Evolutionary conservation across 2,329 filamentous ascomycete species (phyloP).

Genomic region (Tothia fuscella): DNA sequence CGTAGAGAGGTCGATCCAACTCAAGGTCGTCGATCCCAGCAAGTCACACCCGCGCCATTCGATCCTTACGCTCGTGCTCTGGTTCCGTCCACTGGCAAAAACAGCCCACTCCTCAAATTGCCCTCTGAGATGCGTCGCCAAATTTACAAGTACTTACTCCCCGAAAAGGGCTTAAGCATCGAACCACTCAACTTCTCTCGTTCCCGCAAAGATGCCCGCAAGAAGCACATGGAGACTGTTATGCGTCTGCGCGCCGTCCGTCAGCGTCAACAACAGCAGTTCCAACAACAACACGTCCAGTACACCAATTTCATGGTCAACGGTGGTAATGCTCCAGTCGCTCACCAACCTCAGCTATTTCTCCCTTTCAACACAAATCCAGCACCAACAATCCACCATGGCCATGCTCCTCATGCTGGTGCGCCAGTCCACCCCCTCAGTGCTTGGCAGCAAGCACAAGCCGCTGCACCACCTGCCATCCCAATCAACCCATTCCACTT

Average conservation of each 20-base stretch:
- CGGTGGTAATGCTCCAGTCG: neutral
- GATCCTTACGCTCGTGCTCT: too few relatives aligned
- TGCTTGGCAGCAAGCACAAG: too few relatives aligned
- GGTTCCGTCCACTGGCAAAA: neutral
- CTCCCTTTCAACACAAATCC: too few relatives aligned
- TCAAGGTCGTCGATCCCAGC: too few relatives aligned
- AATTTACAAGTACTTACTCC: conserved; percentile 6
- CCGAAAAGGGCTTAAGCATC: neutral
- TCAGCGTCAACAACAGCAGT: neutral
- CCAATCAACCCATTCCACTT: too few relatives aligned
- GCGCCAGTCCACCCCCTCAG: too few relatives aligned
- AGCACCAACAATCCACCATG: too few relatives aligned
- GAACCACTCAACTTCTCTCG: neutral
- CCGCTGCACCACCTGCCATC: too few relatives aligned
- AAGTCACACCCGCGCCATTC: too few relatives aligned
- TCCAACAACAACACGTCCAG: neutral
- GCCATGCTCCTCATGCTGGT: neutral
- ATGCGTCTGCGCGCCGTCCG: neutral
- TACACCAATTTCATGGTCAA: neutral
- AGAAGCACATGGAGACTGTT: neutral
- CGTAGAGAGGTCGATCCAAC: too few relatives aligned
- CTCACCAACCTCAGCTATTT: too few relatives aligned
- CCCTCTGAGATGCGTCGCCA: conserved; percentile 1
- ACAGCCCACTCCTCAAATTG: neutral
- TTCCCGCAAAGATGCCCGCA: neutral